These are phyloP conservation scores for Mayamaea pseudoterrestris DNA, from an alignment of 108 stramenopile genomes.

Conservation along the genomic window DNA sequence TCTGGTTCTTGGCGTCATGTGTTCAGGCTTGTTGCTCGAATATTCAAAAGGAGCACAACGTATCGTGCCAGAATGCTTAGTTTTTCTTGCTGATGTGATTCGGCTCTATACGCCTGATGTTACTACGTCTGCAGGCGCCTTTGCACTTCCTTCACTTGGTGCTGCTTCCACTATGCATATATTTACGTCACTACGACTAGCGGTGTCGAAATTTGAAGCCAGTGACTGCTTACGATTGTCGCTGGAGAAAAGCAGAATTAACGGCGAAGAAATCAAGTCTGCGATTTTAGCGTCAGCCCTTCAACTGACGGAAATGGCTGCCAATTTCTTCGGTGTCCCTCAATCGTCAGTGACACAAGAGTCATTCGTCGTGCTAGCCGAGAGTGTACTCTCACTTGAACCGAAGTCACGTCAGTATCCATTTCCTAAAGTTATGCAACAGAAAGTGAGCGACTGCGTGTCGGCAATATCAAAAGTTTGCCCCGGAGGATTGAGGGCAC, in stretches of 20 bases:
- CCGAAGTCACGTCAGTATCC: constrained; percentile 29
- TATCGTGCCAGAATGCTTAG: constrained; percentile 70
- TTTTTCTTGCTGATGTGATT: constrained; percentile 44
- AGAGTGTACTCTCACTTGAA: constrained; percentile 33
- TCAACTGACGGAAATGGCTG: constrained; percentile 22
- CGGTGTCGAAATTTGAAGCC: constrained; percentile 3
- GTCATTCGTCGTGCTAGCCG: constrained; percentile 37
- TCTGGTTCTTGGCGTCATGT: constrained; percentile 61
- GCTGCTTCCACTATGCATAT: constrained; percentile 5
- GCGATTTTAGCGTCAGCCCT: constrained; percentile 40
- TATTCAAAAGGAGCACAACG: constrained; percentile 74
- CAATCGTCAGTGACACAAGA: constrained; percentile 40
- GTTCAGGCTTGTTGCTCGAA: constrained; percentile 67
- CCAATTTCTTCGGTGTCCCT: constrained; percentile 20
- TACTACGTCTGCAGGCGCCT: no score
- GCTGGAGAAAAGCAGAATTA: constrained; percentile 42
- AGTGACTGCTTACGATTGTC: constrained; percentile 6
- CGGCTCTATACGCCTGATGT: no score
- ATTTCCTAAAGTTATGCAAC: constrained; percentile 27
- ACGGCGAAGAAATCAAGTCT: constrained; percentile 8
- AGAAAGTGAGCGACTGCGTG: constrained; percentile 27
- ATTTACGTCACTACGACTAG: constrained; percentile 4
- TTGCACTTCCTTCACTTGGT: constrained; percentile 52
- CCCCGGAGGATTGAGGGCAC: constrained; percentile 17
- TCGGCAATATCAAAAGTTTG: constrained; percentile 19